Conservation (phyloP, 1,139 yeast genomes). For the Tardiomyces blankii region DNA sequence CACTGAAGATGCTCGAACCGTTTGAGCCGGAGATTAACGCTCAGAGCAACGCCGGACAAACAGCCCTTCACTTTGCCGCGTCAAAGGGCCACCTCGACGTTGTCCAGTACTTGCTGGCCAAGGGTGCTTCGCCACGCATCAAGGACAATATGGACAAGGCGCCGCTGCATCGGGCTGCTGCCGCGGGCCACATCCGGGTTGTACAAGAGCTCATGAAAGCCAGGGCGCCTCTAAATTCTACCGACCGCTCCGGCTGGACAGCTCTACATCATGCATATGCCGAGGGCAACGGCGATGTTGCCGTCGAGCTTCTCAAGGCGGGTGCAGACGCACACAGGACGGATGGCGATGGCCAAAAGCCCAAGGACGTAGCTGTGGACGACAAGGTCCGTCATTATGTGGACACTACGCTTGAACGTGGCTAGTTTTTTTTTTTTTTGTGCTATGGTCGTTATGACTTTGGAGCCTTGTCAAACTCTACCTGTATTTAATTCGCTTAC, state of each 20-base stretch:
- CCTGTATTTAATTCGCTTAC: too few relatives aligned
- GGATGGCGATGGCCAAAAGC: slow-evolving; percentile 44
- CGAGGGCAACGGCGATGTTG: slow-evolving; percentile 82
- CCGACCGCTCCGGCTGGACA: slow-evolving; percentile 72
- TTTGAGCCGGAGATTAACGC: slow-evolving; percentile 38
- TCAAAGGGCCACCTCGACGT: slow-evolving; percentile 51
- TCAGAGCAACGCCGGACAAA: slow-evolving; percentile 57
- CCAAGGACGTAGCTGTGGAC: slow-evolving; percentile 53
- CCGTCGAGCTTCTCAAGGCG: slow-evolving; percentile 42
- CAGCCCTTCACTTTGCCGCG: slow-evolving; percentile 67
- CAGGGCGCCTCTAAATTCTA: slow-evolving; percentile 54
- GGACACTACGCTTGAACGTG: background rate
- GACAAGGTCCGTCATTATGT: slow-evolving; percentile 32
- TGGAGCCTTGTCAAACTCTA: too few relatives aligned
- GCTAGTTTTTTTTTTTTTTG: too few relatives aligned
- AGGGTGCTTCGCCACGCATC: slow-evolving; percentile 48
- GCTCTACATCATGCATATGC: slow-evolving; percentile 85
- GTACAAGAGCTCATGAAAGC: slow-evolving; percentile 40
- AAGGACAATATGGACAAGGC: slow-evolving; percentile 59
- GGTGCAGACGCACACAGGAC: slow-evolving; percentile 53
- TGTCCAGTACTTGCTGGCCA: slow-evolving; percentile 39
- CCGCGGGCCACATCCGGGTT: slow-evolving; percentile 55
- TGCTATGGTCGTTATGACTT: too few relatives aligned
- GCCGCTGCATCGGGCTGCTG: slow-evolving; percentile 77
- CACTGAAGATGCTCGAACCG: slow-evolving; percentile 35